Evolutionary conservation across 2,329 filamentous ascomycete species (phyloP).

Genomic region (Fusarium odoratissimum): DNA sequence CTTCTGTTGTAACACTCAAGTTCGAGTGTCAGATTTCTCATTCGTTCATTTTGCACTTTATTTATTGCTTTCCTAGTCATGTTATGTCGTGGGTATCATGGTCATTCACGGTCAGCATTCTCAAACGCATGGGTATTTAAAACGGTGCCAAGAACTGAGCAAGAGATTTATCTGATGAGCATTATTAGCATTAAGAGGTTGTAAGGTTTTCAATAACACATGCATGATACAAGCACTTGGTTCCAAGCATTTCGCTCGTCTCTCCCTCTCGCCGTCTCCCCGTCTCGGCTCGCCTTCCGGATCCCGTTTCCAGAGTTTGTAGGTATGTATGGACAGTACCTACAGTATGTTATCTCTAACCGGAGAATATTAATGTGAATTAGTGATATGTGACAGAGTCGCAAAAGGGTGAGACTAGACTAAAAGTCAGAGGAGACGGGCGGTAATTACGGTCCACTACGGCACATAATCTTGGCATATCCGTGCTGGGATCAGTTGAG

Average conservation of each 20-base stretch:
- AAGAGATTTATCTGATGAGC: not conserved
- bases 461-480: slow-evolving; percentile 14
- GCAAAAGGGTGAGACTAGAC: not conserved
- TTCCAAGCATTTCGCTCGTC: not conserved
- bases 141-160: not conserved
- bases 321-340: not conserved
- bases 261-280: not conserved
- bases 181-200: not conserved
- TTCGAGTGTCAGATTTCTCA: not conserved
- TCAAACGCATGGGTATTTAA: slow-evolving; percentile 8
- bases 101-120: slow-evolving; percentile 32
- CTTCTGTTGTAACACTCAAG: not conserved
- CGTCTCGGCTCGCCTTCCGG: not conserved
- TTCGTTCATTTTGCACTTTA: not conserved
- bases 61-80: slow-evolving; percentile 12
- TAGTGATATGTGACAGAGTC: slow-evolving; percentile 25
- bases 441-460: not conserved
- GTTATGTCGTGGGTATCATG: not conserved
- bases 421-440: not conserved
- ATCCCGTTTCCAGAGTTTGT: not conserved
- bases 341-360: not conserved
- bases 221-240: slow-evolving; percentile 7
- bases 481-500: not conserved
- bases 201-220: not conserved
- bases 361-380: slow-evolving; percentile 1